These are phyloP conservation scores for Chimonanthus salicifolius DNA, from an alignment of 164 flowering plant genomes.

Conservation along the genomic window DNA sequence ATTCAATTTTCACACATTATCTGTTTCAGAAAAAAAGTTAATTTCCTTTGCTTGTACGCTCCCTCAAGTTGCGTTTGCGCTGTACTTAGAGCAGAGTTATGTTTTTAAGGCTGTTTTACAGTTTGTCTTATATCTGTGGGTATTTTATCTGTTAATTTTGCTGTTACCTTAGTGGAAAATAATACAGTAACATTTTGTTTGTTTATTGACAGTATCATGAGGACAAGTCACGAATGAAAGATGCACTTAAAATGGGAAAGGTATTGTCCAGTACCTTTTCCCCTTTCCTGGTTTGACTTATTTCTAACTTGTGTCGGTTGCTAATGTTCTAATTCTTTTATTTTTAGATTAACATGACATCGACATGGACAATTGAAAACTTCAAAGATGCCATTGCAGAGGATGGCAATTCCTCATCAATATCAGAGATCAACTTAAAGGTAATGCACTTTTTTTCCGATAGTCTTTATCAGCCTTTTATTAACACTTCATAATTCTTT, in stretches of 20 bases:
- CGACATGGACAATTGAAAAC: slow-evolving; percentile 67
- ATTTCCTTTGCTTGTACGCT: too few species aligned
- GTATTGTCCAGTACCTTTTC: slow-evolving; percentile 21
- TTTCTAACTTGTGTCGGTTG: neutral
- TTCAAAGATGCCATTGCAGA: slow-evolving; percentile 57
- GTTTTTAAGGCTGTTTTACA: neutral
- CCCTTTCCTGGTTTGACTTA: neutral
- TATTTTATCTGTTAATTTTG: neutral
- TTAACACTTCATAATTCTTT: too few species aligned
- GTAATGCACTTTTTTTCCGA: slow-evolving; percentile 24
- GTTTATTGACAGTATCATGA: slow-evolving; percentile 62
- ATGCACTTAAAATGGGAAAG: slow-evolving; percentile 64
- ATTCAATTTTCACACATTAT: too few species aligned
- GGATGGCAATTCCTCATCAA: slow-evolving; percentile 26
- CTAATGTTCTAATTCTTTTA: slow-evolving; percentile 3
- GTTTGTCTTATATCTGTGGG: too few species aligned
- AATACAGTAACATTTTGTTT: neutral
- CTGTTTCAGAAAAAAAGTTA: too few species aligned
- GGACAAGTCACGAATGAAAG: slow-evolving; percentile 72
- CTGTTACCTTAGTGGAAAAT: too few species aligned
- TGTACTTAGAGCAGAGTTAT: too few species aligned
- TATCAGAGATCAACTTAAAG: slow-evolving; percentile 71
- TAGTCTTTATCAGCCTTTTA: neutral
- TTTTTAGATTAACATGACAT: slow-evolving; percentile 44
- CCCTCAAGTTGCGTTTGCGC: too few species aligned